phyloP scores from a whole-genome alignment of 2,329 filamentous ascomycete genomes.

The Neophaeococcomyces aloes region DNA sequence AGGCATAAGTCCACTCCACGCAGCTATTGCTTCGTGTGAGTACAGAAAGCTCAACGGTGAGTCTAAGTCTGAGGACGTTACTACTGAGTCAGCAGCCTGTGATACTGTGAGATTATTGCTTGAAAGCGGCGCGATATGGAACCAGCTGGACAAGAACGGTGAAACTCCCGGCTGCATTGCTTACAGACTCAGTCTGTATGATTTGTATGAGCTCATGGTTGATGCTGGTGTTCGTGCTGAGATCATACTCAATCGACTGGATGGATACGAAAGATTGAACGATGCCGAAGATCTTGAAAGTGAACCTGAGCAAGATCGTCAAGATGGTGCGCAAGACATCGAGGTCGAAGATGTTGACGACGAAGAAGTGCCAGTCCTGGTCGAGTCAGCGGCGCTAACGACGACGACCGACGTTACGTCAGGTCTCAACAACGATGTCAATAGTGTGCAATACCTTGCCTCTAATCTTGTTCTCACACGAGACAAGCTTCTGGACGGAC shows the following conservation, averaged over 20 bases:
- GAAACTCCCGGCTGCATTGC: slow-evolving; percentile 92
- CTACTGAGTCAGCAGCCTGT: slow-evolving; percentile 35
- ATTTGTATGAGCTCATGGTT: slow-evolving; percentile 72
- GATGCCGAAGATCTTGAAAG: slow-evolving; percentile 31
- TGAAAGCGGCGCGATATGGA: slow-evolving; percentile 90
- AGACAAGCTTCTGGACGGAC: slow-evolving; percentile 60
- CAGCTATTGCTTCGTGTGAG: slow-evolving; percentile 63
- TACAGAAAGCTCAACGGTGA: slow-evolving; percentile 27
- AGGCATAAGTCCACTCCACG: slow-evolving; percentile 78
- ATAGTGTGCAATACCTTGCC: slow-evolving; percentile 46
- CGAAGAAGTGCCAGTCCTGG: slow-evolving; percentile 10
- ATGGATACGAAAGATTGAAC: slow-evolving; percentile 64
- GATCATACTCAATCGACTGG: slow-evolving; percentile 69
- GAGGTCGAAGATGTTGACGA: slow-evolving; percentile 28
- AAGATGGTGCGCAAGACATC: slow-evolving; percentile 27
- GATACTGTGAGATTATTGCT: slow-evolving; percentile 66
- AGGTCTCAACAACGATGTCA: slow-evolving; percentile 11
- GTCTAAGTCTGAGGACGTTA: slow-evolving; percentile 18
- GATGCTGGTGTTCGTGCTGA: slow-evolving; percentile 87
- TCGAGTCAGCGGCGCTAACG: slow-evolving; percentile 23
- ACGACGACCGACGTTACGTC: slow-evolving; percentile 9
- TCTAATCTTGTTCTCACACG: slow-evolving; percentile 55
- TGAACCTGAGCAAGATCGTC: slow-evolving; percentile 28
- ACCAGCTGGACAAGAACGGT: slow-evolving; percentile 73
- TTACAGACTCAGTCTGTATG: slow-evolving; percentile 52